Evolutionary conservation across 2,329 filamentous ascomycete genomes (phyloP).

Genomic region (Curvularia eragrostidis): DNA sequence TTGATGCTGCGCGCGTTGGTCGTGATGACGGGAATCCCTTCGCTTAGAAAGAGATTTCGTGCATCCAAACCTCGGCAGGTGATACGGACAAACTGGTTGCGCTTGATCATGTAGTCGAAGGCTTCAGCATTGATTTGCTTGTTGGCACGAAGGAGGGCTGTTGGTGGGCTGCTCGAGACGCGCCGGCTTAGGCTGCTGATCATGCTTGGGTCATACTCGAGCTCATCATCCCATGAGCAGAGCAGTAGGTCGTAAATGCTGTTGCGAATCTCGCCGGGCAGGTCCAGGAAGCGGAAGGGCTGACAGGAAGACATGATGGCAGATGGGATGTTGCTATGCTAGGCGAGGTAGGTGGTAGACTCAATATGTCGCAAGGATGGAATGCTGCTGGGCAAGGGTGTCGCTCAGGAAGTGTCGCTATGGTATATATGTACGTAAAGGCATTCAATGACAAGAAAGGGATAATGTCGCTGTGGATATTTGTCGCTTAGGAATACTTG

Average conservation of each 20-base stretch:
- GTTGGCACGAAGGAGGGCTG: constrained; percentile 33
- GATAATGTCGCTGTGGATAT: constrained; percentile 22
- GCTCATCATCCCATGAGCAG: constrained; percentile 35
- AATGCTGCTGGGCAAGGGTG: constrained; percentile 16
- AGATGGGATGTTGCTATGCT: not conserved
- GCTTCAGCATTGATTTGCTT: constrained; percentile 39
- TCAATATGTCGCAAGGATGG: constrained; percentile 13
- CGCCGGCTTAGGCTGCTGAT: constrained; percentile 29
- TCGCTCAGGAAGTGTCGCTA: constrained; percentile 28
- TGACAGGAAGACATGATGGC: constrained; percentile 25
- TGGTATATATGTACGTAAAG: constrained; percentile 17
- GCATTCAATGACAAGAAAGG: constrained; percentile 9
- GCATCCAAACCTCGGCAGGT: constrained; percentile 33
- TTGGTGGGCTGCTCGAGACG: constrained; percentile 26
- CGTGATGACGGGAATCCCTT: constrained; percentile 31
- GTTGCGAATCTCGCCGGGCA: constrained; percentile 37
- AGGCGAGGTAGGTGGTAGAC: not conserved
- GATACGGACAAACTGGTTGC: constrained; percentile 37
- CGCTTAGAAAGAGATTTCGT: constrained; percentile 28
- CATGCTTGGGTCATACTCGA: constrained; percentile 23
- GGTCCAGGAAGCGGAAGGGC: constrained; percentile 36
- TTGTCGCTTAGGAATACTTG: constrained; percentile 26
- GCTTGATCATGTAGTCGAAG: constrained; percentile 38
- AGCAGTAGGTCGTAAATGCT: constrained; percentile 35
- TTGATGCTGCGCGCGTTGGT: constrained; percentile 22